Percentiles rank a stretch among this genome's conserved stretches.
Conservation (phyloP, 2,329 filamentous ascomycete species). For the Diaporthe longicolla region DNA sequence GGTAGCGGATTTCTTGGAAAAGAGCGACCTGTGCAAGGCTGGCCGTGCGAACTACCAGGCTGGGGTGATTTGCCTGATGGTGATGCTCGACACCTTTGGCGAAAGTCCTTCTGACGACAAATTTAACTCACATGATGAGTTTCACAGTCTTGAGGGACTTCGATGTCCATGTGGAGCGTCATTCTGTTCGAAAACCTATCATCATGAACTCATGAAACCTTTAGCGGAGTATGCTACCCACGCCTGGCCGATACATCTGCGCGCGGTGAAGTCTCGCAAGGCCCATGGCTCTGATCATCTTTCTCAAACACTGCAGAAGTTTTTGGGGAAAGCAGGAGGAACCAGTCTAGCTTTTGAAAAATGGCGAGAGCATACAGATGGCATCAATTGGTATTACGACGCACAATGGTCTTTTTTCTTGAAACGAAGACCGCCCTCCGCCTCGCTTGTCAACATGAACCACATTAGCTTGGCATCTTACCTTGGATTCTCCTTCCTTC, state of each 20-base stretch:
- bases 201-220: neutral
- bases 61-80: neutral
- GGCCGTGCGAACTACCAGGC: neutral
- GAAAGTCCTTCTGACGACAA: too few relatives aligned
- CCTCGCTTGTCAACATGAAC: neutral
- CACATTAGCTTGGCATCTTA: neutral
- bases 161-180: too few relatives aligned
- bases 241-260: conserved; percentile 4
- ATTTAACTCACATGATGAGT: too few relatives aligned
- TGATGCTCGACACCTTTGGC: neutral
- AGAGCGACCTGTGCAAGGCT: neutral
- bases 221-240: neutral
- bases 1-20: neutral
- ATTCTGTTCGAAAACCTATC: too few relatives aligned
- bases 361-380: neutral
- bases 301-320: neutral
- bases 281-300: neutral
- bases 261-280: neutral
- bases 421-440: neutral
- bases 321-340: neutral
- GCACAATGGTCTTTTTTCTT: neutral
- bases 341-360: neutral
- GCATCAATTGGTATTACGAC: too few relatives aligned
- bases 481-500: neutral
- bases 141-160: neutral